These are phyloP conservation scores for Phlebiopsis flavidoalba DNA, from an alignment of 768 basidiomycete species.

Conservation along the genomic window DNA sequence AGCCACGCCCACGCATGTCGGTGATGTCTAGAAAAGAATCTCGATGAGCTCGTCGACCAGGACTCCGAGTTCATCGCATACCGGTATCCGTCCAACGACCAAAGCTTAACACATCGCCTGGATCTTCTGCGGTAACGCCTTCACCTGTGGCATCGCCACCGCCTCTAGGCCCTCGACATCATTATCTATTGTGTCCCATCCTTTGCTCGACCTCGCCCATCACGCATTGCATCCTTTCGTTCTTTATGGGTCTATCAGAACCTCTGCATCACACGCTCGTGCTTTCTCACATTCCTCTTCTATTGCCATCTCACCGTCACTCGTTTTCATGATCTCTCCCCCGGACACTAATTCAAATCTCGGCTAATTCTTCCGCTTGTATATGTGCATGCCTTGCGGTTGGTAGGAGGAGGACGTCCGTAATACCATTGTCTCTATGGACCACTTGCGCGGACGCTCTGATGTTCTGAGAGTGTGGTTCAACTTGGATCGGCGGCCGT, in stretches of 20 bases:
- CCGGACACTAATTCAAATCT: slow-evolving; percentile 3
- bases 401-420: background rate
- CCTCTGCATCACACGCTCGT: background rate
- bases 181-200: background rate
- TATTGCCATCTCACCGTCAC: background rate
- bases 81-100: slow-evolving; percentile 77
- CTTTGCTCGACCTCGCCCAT: background rate
- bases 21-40: slow-evolving; percentile 61
- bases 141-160: background rate
- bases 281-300: background rate
- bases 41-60: slow-evolving; percentile 80
- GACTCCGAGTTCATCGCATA: slow-evolving; percentile 83
- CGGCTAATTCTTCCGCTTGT: slow-evolving; percentile 2
- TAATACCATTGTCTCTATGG: background rate
- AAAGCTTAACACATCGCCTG: too few relatives aligned
- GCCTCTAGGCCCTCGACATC: background rate
- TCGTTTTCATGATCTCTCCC: background rate
- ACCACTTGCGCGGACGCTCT: too few relatives aligned
- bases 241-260: background rate
- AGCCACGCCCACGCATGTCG: slow-evolving; percentile 49
- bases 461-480: too few relatives aligned
- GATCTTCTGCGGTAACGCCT: slow-evolving; percentile 47
- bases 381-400: background rate
- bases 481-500: too few relatives aligned
- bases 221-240: background rate